Percentiles rank a stretch among this genome's conserved stretches.
Evolutionary conservation across 2,329 filamentous ascomycete genomes (phyloP).

Genomic region (Trichoderma sp.): DNA sequence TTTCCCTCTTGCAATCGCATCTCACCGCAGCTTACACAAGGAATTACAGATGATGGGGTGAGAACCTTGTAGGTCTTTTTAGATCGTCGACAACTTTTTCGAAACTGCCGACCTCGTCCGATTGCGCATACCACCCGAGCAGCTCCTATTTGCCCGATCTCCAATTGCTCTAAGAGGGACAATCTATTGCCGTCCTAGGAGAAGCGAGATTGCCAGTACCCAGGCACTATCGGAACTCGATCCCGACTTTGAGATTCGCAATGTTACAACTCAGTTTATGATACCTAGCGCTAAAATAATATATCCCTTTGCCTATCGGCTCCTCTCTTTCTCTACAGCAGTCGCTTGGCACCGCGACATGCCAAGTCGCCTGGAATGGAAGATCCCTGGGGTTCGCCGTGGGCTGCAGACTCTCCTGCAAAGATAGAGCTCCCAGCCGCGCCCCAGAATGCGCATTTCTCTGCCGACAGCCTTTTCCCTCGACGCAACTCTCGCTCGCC

Average conservation of each 20-base stretch:
- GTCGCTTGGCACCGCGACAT: slow-evolving; percentile 34
- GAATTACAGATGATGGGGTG: background rate
- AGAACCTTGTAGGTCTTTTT: background rate
- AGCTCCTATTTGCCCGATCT: background rate
- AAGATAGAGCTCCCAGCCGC: slow-evolving; percentile 41
- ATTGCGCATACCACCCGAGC: background rate
- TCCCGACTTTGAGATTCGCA: background rate
- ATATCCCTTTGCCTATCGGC: background rate
- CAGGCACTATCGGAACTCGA: background rate
- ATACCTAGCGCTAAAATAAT: background rate
- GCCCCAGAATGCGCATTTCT: slow-evolving; percentile 38
- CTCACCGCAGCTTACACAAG: background rate
- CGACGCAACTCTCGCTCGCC: slow-evolving; percentile 30
- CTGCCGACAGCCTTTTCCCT: slow-evolving; percentile 31
- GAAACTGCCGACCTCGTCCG: background rate
- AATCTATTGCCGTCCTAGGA: background rate
- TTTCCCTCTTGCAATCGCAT: background rate
- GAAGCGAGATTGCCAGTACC: slow-evolving; percentile 12
- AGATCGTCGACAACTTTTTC: background rate
- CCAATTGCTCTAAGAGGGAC: background rate
- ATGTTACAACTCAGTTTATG: slow-evolving; percentile 4
- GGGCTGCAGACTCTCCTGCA: slow-evolving; percentile 47
- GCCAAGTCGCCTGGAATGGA: slow-evolving; percentile 52
- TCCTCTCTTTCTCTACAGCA: background rate
- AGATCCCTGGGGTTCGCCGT: slow-evolving; percentile 65